Evolutionary conservation across 2,329 filamentous ascomycete genomes (phyloP).

Genomic region (Penicillium thymicola): DNA sequence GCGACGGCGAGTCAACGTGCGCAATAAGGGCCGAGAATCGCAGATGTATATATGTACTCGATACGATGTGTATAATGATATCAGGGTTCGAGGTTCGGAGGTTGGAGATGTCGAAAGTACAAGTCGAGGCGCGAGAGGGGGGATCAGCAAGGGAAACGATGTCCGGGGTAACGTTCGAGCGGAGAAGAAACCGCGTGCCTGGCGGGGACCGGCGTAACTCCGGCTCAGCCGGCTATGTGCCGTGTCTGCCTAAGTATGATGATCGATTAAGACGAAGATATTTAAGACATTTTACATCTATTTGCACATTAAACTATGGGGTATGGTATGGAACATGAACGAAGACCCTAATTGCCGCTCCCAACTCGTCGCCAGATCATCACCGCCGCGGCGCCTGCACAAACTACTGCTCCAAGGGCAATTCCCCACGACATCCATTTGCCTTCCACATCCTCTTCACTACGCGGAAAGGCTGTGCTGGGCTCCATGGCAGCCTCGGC

Average conservation of each 20-base stretch:
- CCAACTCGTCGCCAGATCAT: slow-evolving; percentile 58
- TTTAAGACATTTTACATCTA: not conserved
- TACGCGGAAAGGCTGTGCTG: slow-evolving; percentile 82
- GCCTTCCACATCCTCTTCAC: slow-evolving; percentile 71
- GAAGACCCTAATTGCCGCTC: slow-evolving; percentile 30
- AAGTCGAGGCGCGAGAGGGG: not conserved
- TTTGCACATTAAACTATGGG: slow-evolving; percentile 2
- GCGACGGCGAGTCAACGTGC: not conserved
- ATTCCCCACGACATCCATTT: slow-evolving; percentile 85
- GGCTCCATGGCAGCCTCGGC: slow-evolving; percentile 91
- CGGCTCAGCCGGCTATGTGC: slow-evolving; percentile 4
- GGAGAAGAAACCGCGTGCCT: slow-evolving; percentile 21
- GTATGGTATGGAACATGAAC: slow-evolving; percentile 18
- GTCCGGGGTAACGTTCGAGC: slow-evolving; percentile 20
- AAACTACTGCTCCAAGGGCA: slow-evolving; percentile 68
- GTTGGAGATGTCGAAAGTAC: not conserved
- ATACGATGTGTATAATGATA: not conserved
- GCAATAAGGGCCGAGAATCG: not conserved
- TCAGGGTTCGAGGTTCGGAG: not conserved
- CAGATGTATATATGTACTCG: not conserved
- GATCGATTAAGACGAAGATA: not conserved
- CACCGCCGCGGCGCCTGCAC: slow-evolving; percentile 56
- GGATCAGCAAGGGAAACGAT: slow-evolving; percentile 14
- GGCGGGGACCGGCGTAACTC: slow-evolving; percentile 17
- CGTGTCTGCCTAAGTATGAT: not conserved